Evolutionary conservation across 1,139 yeast genomes (phyloP).

Genomic region (Pichia sp.): DNA sequence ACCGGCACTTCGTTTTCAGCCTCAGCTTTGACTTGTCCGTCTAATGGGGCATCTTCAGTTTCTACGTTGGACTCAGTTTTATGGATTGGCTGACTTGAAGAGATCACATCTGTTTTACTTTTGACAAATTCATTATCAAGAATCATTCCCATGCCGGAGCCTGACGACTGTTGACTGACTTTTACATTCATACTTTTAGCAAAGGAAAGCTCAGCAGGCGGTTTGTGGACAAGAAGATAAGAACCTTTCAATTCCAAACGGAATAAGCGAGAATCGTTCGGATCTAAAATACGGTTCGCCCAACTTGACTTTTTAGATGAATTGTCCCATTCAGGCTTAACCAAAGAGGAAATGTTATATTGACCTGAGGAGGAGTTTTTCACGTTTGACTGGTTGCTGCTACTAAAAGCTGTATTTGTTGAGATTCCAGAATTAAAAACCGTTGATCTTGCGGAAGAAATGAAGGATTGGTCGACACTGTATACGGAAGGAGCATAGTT

Average conservation of each 20-base stretch:
- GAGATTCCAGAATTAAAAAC: not conserved
- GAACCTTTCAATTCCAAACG: conserved; percentile 68
- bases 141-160: conserved; percentile 1
- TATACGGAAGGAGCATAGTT: not conserved
- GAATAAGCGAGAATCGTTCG: conserved; percentile 41
- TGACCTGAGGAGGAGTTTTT: not conserved
- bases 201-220: conserved; percentile 42
- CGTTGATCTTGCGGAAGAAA: not conserved
- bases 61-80: not conserved
- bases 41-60: not conserved
- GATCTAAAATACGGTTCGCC: conserved; percentile 43
- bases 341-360: conserved; percentile 14
- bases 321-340: conserved; percentile 33
- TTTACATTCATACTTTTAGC: conserved; percentile 40
- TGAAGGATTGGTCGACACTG: conserved; percentile 1
- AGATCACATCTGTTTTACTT: conserved; percentile 8
- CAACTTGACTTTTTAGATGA: conserved; percentile 42
- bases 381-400: not conserved
- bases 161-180: not conserved
- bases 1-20: not conserved
- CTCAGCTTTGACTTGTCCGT: not conserved
- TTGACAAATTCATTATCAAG: conserved; percentile 13
- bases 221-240: conserved; percentile 51
- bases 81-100: not conserved
- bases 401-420: not conserved